phyloP scores from a whole-genome alignment of 2,329 filamentous ascomycete genomes.

The Colletotrichum navitas region DNA sequence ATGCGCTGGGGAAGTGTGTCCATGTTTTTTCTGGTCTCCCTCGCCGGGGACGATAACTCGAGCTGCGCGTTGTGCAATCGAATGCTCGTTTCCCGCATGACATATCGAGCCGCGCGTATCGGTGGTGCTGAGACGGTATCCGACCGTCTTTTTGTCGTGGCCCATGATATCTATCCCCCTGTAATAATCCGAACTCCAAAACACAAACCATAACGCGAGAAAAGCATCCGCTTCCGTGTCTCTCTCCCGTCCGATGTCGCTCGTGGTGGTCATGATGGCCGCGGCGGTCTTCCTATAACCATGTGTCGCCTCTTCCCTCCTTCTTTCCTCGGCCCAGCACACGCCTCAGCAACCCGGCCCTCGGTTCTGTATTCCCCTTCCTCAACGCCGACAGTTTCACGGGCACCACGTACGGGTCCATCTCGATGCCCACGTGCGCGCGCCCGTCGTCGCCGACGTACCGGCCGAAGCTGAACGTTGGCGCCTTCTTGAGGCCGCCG shows the following conservation, averaged over 20 bases:
- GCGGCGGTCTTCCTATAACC: conserved; percentile 16
- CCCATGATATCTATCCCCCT: neutral
- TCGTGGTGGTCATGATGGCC: no score
- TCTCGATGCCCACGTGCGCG: conserved; percentile 65
- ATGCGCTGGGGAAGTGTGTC: neutral
- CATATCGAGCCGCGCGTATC: no score
- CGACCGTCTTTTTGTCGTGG: no score
- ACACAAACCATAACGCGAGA: neutral
- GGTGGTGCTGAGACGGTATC: no score
- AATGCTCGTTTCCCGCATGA: neutral
- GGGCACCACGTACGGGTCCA: conserved; percentile 57
- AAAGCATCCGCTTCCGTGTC: neutral
- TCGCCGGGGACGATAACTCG: neutral
- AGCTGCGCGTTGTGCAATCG: neutral
- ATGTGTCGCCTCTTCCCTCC: conserved; percentile 19
- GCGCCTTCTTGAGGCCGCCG: conserved; percentile 61
- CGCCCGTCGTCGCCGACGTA: conserved; percentile 61
- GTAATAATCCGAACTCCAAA: neutral
- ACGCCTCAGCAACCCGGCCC: conserved; percentile 8
- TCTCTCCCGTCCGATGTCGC: neutral
- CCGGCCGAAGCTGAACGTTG: conserved; percentile 65
- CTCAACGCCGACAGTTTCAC: conserved; percentile 39
- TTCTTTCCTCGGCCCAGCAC: conserved; percentile 9
- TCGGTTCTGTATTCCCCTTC: conserved; percentile 30
- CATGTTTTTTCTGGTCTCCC: neutral